Percentiles rank a stretch among this genome's conserved stretches.
phyloP scores from a whole-genome alignment of 306 rosid genomes.

The Fragaria iinumae region DNA sequence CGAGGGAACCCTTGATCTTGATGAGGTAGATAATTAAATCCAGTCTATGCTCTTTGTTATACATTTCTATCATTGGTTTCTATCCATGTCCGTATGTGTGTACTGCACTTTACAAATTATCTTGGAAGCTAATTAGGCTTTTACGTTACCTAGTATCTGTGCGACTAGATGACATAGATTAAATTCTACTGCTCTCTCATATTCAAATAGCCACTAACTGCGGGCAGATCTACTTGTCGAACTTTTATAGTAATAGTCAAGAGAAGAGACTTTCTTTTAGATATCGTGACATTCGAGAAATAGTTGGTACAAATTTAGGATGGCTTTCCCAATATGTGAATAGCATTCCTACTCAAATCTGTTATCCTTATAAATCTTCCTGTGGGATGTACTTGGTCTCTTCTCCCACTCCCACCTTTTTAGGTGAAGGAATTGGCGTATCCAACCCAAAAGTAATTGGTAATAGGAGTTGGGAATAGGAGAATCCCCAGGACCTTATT shows the following conservation, averaged over 20 bases:
- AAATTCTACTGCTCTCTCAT: background rate
- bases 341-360: background rate
- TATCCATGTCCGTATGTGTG: background rate
- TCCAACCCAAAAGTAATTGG: background rate
- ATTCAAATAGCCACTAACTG: background rate
- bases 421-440: background rate
- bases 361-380: background rate
- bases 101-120: background rate
- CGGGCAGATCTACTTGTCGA: background rate
- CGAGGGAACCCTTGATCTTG: conserved; percentile 81
- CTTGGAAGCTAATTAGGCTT: background rate
- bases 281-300: background rate
- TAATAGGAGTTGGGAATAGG: background rate
- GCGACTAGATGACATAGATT: no score
- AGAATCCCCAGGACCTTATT: background rate
- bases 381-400: background rate
- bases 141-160: background rate
- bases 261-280: background rate
- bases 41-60: background rate
- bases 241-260: background rate
- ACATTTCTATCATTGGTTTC: background rate
- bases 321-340: background rate
- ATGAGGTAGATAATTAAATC: conserved; percentile 55
- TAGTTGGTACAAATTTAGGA: background rate
- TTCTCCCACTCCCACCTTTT: background rate